Evolutionary conservation across 2,329 filamentous ascomycete genomes (phyloP).

Genomic region (Arthrinium phaeospermum): DNA sequence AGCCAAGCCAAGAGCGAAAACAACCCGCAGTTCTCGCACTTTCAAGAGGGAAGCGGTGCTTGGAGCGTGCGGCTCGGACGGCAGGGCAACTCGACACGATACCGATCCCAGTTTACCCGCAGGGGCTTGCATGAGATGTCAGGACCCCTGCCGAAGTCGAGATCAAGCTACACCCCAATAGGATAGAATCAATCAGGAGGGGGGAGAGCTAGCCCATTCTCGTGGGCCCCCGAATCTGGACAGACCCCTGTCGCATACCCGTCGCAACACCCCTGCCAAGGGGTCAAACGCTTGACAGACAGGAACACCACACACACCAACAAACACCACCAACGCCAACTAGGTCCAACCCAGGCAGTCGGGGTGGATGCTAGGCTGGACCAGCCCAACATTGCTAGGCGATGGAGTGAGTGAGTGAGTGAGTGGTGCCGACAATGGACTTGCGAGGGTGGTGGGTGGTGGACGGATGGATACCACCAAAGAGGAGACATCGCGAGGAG

Average conservation of each 20-base stretch:
- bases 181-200: slow-evolving; percentile 11
- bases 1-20: neutral
- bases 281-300: neutral
- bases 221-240: slow-evolving; percentile 10
- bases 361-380: neutral
- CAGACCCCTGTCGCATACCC: slow-evolving; percentile 12
- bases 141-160: neutral
- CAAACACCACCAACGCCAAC: neutral
- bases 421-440: neutral
- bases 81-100: slow-evolving; percentile 12
- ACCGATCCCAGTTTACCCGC: neutral
- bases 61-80: neutral
- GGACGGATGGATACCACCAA: neutral
- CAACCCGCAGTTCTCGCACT: neutral
- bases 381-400: neutral
- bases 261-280: slow-evolving; percentile 15
- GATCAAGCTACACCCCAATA: neutral
- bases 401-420: too few relatives aligned
- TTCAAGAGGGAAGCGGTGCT: neutral
- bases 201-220: neutral
- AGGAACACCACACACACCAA: neutral
- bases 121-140: slow-evolving; percentile 14
- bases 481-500: neutral
- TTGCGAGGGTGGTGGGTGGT: neutral
- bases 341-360: neutral